A percentile compares a stretch with the other conserved stretches of the same genome.
These are phyloP conservation scores for Fraxinus albicans DNA, from an alignment of 305 asterid genomes.

Conservation along the genomic window DNA sequence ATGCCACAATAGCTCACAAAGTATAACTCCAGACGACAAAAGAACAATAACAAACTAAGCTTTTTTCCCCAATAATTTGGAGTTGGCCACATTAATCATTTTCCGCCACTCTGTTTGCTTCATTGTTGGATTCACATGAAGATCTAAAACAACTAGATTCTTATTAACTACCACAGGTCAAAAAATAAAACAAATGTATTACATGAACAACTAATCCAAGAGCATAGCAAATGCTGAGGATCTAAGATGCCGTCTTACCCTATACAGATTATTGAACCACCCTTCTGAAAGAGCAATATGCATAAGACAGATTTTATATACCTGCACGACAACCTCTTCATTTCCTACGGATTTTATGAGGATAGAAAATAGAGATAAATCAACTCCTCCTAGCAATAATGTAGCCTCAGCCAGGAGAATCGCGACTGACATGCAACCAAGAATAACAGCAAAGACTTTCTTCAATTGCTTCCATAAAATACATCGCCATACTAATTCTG, in stretches of 20 bases:
- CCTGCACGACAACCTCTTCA: conserved; percentile 97
- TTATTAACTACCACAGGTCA: background rate
- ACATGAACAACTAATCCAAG: background rate
- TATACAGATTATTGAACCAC: background rate
- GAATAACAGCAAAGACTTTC: conserved; percentile 68
- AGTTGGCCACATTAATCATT: background rate
- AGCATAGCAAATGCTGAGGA: background rate
- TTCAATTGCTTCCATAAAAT: conserved; percentile 72
- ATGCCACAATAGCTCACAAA: conserved; percentile 4
- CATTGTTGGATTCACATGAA: background rate
- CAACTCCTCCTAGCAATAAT: conserved; percentile 90
- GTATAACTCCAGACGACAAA: background rate
- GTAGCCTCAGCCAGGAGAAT: conserved; percentile 97
- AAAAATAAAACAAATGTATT: background rate
- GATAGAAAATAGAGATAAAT: conserved; percentile 86
- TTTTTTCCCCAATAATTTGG: background rate
- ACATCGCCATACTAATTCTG: conserved; percentile 95
- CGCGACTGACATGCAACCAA: conserved; percentile 93
- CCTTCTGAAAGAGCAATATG: background rate
- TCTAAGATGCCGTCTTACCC: background rate
- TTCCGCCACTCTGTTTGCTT: background rate
- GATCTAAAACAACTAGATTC: background rate
- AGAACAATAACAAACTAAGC: background rate
- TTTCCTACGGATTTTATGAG: conserved; percentile 83
- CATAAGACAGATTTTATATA: conserved; percentile 25